Base-by-base conservation (phyloP, 345 rosid genomes). In the Camelina neglecta region DNA sequence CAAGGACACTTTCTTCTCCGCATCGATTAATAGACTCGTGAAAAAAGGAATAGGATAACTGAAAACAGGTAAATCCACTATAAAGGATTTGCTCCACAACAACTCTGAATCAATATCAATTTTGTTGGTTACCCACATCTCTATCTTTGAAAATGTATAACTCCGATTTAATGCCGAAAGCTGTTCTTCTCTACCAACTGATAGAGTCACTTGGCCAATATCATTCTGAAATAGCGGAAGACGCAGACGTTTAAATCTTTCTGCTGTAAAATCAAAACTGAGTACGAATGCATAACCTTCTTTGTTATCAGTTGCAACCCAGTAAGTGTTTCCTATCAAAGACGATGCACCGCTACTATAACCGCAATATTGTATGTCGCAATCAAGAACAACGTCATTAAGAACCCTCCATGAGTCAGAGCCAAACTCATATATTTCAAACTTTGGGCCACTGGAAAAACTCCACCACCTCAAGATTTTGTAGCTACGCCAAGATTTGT, bases 101-200 rank as follows among this genome's bases (percentile, higher is more conserved):
- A 60, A 60, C 18, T 62, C 67, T 23, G 36, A 24, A 4, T 62
- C 51, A 24, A 13, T 42, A 7, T 62, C 67, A 24, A 13, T 4
- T 42, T 44, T 62, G 1, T 13, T 44, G 18, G 67, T 41, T 16
- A 62, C 39, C 15, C 23, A 45, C 4, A 63, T 63, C 11, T 44
- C 50, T 20, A 42, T 13, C 36, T 41, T 8, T 12, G 1, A 26
- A 2, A 26, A 26, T 2, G 29, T 26, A 26, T 3, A 26, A 26
- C 29, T 26, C 29, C 4, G 29, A 3, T 26, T 11, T 42, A 42
- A 61, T 11, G 23, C 0, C 3, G 31, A 39, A 5, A 61, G 50
- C 23, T 61, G 10, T 61, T 61, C 50, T 1, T 61, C 67, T 62
- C 67, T 8, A 62, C 8, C 51, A 62, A 13, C 36, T 23, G 67